Evolutionary conservation across 2,329 filamentous ascomycete genomes (phyloP), one percentile per base, ranked within the genome.

Genomic region (Scortechinia acanthostroma): DNA sequence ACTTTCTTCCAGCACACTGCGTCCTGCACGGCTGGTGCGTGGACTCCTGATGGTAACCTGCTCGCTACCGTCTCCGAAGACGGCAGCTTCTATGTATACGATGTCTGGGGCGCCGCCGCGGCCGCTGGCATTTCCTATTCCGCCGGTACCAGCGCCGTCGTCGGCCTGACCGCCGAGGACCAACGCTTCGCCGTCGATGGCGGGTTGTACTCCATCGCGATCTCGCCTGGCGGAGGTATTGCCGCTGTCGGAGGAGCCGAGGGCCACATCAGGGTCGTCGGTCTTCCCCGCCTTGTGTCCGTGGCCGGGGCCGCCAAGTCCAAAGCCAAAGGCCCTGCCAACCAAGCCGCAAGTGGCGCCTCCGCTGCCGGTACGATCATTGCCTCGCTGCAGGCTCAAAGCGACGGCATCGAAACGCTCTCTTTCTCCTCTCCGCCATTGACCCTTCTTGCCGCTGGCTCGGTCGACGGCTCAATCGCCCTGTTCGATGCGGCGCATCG

Each of bases 151-250:
- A 40, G 17, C 17, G 35, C 78, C 1, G 71, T 87, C 2, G 73
- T 88, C 5, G 73, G 71, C 1, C 65, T 86, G 30, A 86, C 80
- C 1, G 69, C 72, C 0, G 66, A 73, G 4, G 84, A 88, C 57
- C 81, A 86, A 61, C 74, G 84, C 22, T 88, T 88, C 61, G 74
- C 74, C 4, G 76, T 88, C 19, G 83, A 87, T 43, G 84, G 83
- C 3, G 84, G 84, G 1, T 63, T 88, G 1, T 88, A 81, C 66
- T 80, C 74, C 47, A 72, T 86, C 16, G 80, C 77, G 2, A 69
- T 86, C 47, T 74, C 81, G 0, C 81, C 82, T 0, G 71, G 70
- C 1, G 77, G 80, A 19, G 65, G 78, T 0, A 77, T 87, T 49
- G 76, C 79, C 1, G 83, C 79, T 0, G 81, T 85, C 3, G 84